These are phyloP conservation scores for Rhodomyrtus tomentosa DNA, from an alignment of 345 rosid genomes.

Conservation along the genomic window DNA sequence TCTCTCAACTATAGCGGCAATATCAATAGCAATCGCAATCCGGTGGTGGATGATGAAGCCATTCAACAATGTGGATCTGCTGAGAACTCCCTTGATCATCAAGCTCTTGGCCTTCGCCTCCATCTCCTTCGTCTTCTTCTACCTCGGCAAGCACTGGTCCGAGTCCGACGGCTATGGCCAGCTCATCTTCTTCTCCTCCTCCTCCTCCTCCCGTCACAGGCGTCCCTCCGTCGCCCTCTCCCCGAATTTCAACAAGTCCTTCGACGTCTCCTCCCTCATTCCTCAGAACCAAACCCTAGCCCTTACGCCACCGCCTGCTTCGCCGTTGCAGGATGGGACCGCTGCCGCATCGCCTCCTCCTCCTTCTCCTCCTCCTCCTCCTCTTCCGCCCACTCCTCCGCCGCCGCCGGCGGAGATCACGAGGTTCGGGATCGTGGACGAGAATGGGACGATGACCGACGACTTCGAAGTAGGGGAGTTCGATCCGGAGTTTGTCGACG, in stretches of 20 bases:
- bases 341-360: neutral
- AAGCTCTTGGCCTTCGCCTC: conserved; percentile 38
- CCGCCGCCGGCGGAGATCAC: conserved; percentile 24
- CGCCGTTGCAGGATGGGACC: neutral
- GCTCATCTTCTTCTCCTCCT: conserved; percentile 66
- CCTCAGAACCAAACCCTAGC: conserved; percentile 9
- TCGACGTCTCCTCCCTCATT: conserved; percentile 38
- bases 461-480: conserved; percentile 75
- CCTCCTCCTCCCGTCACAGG: conserved; percentile 6
- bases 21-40: no score
- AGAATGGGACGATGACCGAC: conserved; percentile 75
- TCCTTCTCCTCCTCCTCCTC: neutral
- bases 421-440: conserved; percentile 65
- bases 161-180: conserved; percentile 56
- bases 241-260: conserved; percentile 35
- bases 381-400: conserved; percentile 17
- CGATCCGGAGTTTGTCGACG: conserved; percentile 49
- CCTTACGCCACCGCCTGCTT: neutral
- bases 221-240: conserved; percentile 49
- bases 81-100: conserved; percentile 25
- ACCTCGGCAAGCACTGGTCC: conserved; percentile 84
- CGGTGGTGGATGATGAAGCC: conserved; percentile 38
- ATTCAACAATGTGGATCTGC: conserved; percentile 15
- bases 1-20: neutral
- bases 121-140: conserved; percentile 61